These are phyloP conservation scores for Wickerhamomyces ciferrii DNA, from an alignment of 805 yeast species.

Conservation along the genomic window DNA sequence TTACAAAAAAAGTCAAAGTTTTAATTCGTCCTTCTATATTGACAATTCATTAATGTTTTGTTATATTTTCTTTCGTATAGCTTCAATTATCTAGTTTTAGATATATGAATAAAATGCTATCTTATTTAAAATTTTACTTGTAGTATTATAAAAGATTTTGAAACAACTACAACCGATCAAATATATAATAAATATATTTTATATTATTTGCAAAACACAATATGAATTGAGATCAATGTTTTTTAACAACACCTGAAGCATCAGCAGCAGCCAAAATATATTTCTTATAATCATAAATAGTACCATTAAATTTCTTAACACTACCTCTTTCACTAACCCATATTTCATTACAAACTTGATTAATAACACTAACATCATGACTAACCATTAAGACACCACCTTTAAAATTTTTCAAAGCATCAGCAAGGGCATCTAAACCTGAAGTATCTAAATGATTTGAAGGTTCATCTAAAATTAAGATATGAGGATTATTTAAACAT, in stretches of 20 bases:
- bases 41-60: too few relatives aligned
- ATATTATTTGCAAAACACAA: too few relatives aligned
- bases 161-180: too few relatives aligned
- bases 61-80: too few relatives aligned
- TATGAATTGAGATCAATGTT: conserved; percentile 47
- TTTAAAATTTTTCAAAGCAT: conserved; percentile 79
- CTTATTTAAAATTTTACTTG: too few relatives aligned
- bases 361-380: conserved; percentile 91
- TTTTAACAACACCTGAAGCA: conserved; percentile 84
- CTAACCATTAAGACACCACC: conserved; percentile 98
- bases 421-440: conserved; percentile 93
- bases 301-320: conserved; percentile 74
- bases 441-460: conserved; percentile 97
- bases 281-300: conserved; percentile 84
- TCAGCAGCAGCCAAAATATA: conserved; percentile 77
- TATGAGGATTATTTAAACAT: conserved; percentile 86
- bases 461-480: conserved; percentile 93
- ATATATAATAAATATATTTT: too few relatives aligned
- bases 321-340: conserved; percentile 92
- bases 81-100: too few relatives aligned
- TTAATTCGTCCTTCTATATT: too few relatives aligned
- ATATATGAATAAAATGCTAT: too few relatives aligned
- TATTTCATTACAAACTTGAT: conserved; percentile 84
- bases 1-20: too few relatives aligned
- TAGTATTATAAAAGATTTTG: too few relatives aligned